Evolutionary conservation across 169 alveolate genomes (phyloP), one percentile per base, ranked within the genome.

Genomic region (Eimeria praecox): DNA sequence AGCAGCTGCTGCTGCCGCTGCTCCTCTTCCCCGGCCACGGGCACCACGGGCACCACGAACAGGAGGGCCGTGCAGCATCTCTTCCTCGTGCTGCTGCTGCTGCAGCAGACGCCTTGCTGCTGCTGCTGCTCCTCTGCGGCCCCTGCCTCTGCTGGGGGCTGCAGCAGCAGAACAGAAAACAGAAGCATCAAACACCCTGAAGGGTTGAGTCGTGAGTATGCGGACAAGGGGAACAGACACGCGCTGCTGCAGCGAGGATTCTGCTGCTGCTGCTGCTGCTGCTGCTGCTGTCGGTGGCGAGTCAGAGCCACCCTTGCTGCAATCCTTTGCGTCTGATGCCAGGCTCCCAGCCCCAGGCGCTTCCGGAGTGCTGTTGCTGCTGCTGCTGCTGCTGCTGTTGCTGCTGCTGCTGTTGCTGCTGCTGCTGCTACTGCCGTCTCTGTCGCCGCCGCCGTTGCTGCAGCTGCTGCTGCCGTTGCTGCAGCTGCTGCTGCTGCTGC

Each of bases 71-170:
- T 35, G 71, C 64, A 42, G 30, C 64, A 30, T 27, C 8, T 62
- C 93, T 33, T 62, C 94, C 54, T 62, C 86, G 69, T 69, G 86
- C 71, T 88, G 94, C 94, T 88, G 94, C 85, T 88, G 94, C 69
- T 88, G 94, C 94, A 64, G 94, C 94, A 88, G 82, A 54, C 85
- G 83, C 52, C 94, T 42, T 27, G 94, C 94, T 0, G 94, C 94
- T 8, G 86, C 94, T 88, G 86, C 94, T 88, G 86, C 94, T 66
- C 94, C 86, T 49, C 94, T 64, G 73, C 94, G 83, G 78, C 94
- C 94, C 9, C 94, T 44, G 35, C 94, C 87, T 69, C 94, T 69
- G 56, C 27, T 69, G 18, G 94, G 87, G 27, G 86, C 86, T 56
- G 93, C 46, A n/a, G 86, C 44, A 16, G 94, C 93, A 71, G 87